Conservation (phyloP, 331 rosid genomes). For the Cydonia oblonga region DNA sequence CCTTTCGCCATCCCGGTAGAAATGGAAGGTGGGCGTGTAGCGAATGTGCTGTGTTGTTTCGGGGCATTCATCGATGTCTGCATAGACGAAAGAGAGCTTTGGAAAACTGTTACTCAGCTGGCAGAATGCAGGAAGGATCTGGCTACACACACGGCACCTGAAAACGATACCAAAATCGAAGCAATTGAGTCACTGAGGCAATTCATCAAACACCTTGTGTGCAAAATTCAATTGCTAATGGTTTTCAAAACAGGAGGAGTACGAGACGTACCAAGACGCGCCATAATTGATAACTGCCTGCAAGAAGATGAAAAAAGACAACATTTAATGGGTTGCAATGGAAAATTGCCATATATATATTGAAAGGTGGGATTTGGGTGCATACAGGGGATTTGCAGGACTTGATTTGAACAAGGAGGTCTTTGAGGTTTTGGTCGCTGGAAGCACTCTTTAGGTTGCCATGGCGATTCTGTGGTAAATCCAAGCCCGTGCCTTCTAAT, state of each 20-base stretch:
- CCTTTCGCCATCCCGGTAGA: conserved; percentile 67
- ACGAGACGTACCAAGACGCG: conserved; percentile 61
- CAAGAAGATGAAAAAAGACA: neutral
- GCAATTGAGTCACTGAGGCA: neutral
- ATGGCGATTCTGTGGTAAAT: conserved; percentile 34
- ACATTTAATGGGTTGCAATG: neutral
- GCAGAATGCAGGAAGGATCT: conserved; percentile 72
- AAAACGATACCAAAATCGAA: conserved; percentile 3
- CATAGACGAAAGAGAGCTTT: conserved; percentile 56
- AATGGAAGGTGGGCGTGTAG: conserved; percentile 82
- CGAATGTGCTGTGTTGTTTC: conserved; percentile 83
- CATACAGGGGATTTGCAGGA: conserved; percentile 70
- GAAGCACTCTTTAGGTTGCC: conserved; percentile 57
- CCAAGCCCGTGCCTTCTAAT: conserved; percentile 31
- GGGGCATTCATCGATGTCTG: conserved; percentile 87
- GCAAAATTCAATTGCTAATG: neutral
- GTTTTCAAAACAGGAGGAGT: neutral
- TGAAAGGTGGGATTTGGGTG: neutral
- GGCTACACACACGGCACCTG: conserved; percentile 76
- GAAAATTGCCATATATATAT: neutral
- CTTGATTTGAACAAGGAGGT: conserved; percentile 54
- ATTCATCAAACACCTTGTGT: conserved; percentile 33
- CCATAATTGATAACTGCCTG: conserved; percentile 94
- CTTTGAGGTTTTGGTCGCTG: conserved; percentile 33
- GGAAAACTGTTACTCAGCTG: conserved; percentile 61